Base-by-base conservation (phyloP, 1,284 basidiomycete genomes). In the Apiotrichum gamsii region DNA sequence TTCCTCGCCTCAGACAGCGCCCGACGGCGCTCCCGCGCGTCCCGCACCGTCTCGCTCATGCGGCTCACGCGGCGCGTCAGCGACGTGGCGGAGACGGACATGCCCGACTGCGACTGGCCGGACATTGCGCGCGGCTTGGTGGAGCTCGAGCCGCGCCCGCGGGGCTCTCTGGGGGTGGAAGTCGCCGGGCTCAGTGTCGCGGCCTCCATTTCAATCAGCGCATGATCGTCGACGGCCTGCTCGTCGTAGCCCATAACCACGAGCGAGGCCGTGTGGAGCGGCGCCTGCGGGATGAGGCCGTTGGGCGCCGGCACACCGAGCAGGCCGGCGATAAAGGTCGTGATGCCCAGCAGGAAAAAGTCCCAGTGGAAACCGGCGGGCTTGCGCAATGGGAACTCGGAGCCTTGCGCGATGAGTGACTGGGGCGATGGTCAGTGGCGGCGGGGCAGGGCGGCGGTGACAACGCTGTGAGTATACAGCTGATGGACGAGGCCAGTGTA, bases 361-460 rank as follows among this genome's bases (percentile, higher is more conserved):
- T 85, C 84, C 84, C 75, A 91, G 61, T 96, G 90, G 66, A 96
- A 96, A 0, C 89, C 93, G 0, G 91, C 85, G 1, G 93, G 91
- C 61, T 94, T 93, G 21, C 81, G 79, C 4, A 98, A 77, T 0
- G 93, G 91, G 62, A 90, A 96, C 52, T 87, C 82, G 3, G 88
- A 82, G 1, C 88, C 85, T 73, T 97, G 93, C 0, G 93, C 90
- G 76, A 96, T 96, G 32, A 97, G 74, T 8, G 84, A 88, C 86
- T 87, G 62, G 11, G 23, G 8, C 25, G n/a, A 24, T 39, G 38
- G 2, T 30, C 25, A 6, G 25, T 28, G 8, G 25, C 25, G 25
- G n/a, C n/a, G n/a, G n/a, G n/a, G n/a, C n/a, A n/a, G n/a, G n/a
- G n/a, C n/a, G n/a, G n/a, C n/a, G n/a, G n/a, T n/a, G n/a, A n/a